These are phyloP conservation scores for Crithidia thermophila DNA, from an alignment of 208 protist species.

Conservation along the genomic window DNA sequence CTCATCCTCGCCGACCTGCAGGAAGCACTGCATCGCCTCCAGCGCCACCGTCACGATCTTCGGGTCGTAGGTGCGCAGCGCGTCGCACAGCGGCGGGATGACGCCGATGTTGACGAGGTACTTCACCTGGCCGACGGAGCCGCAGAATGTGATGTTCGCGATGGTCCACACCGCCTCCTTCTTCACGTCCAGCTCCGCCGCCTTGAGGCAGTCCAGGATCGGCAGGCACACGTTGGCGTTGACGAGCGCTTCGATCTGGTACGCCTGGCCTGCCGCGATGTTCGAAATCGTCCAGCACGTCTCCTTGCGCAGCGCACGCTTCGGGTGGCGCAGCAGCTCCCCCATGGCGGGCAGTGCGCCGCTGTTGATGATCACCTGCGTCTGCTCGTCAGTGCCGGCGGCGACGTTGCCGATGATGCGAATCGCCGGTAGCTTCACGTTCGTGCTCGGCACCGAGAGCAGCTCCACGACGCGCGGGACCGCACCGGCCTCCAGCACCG, in stretches of 20 bases:
- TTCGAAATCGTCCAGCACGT: conserved; percentile 99
- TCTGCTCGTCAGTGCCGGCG: conserved; percentile 97
- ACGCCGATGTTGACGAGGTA: conserved; percentile 90
- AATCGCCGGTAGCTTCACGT: conserved; percentile 95
- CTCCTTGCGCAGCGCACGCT: conserved; percentile 97
- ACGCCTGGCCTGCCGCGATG: conserved; percentile 96
- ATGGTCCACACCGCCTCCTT: conserved; percentile 99
- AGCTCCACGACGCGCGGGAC: conserved; percentile 93
- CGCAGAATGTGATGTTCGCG: conserved; percentile 96
- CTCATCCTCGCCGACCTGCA: conserved; percentile 79
- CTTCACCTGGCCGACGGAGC: conserved; percentile 89
- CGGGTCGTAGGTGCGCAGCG: conserved; percentile 87
- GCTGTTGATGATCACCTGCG: conserved; percentile 95
- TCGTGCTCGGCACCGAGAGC: conserved; percentile 65
- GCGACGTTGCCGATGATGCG: conserved; percentile 99
- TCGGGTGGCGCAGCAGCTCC: conserved; percentile 80
- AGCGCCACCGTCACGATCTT: conserved; percentile 95
- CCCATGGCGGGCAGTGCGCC: conserved; percentile 78
- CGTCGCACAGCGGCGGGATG: conserved; percentile 93
- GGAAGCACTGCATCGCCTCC: conserved; percentile 97
- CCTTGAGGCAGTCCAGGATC: conserved; percentile 88
- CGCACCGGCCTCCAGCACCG: conserved; percentile 93
- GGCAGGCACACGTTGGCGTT: conserved; percentile 92
- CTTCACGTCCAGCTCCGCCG: conserved; percentile 94
- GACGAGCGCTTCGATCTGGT: conserved; percentile 96